These are phyloP conservation scores for Colletotrichum sojae DNA, from an alignment of 2,329 filamentous ascomycete species.

Conservation along the genomic window DNA sequence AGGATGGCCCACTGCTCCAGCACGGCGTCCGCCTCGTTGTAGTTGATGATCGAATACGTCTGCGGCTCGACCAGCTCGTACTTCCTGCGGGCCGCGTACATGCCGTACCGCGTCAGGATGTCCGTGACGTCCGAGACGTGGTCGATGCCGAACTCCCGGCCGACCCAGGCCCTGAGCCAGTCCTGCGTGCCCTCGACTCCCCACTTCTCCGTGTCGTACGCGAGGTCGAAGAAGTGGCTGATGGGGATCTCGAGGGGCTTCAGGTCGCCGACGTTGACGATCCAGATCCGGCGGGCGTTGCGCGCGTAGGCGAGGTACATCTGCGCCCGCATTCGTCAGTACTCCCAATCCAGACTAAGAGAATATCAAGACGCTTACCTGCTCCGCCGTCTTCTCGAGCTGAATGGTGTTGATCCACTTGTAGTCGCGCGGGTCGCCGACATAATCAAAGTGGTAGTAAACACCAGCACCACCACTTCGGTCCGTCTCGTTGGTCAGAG, in stretches of 20 bases:
- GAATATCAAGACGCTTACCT: constrained; percentile 33
- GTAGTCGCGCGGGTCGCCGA: constrained; percentile 62
- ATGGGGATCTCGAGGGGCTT: constrained; percentile 77
- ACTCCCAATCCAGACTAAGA: neutral
- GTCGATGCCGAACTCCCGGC: constrained; percentile 68
- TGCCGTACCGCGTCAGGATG: constrained; percentile 63
- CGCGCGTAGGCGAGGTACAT: constrained; percentile 72
- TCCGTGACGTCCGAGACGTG: constrained; percentile 62
- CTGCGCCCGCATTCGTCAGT: constrained; percentile 48
- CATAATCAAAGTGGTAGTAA: constrained; percentile 73
- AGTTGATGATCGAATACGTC: constrained; percentile 68
- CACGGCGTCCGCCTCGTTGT: constrained; percentile 69
- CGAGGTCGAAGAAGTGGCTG: constrained; percentile 77
- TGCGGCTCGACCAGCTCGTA: constrained; percentile 53
- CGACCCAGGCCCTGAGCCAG: constrained; percentile 71
- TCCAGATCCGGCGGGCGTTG: constrained; percentile 73
- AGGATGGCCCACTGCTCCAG: constrained; percentile 66
- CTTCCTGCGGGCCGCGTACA: constrained; percentile 52
- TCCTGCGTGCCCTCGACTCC: constrained; percentile 66
- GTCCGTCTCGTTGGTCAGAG: constrained; percentile 70
- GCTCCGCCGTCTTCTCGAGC: constrained; percentile 72
- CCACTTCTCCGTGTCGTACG: constrained; percentile 73
- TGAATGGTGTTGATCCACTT: constrained; percentile 77
- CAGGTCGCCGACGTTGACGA: constrained; percentile 77
- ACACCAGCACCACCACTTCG: constrained; percentile 75